Conservation (phyloP, 2,329 filamentous ascomycete species). For the Diaporthe sp. region DNA sequence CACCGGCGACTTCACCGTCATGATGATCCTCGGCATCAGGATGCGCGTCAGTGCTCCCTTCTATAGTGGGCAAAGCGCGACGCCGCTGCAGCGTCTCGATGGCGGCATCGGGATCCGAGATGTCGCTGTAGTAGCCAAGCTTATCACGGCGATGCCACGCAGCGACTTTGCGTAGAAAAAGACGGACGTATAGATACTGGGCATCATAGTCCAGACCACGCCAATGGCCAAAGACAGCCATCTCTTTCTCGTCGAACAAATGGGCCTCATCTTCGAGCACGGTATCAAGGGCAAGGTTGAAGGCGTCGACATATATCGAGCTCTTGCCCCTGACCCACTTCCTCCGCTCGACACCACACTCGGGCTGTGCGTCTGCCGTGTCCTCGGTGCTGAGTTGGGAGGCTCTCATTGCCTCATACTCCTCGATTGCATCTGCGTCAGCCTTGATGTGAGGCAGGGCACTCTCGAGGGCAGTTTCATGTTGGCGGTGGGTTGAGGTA, state of each 20-base stretch:
- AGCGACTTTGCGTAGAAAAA: slow-evolving; percentile 92
- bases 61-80: slow-evolving; percentile 54
- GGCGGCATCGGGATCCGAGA: slow-evolving; percentile 77
- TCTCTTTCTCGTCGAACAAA: slow-evolving; percentile 85
- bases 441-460: slow-evolving; percentile 75
- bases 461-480: slow-evolving; percentile 74
- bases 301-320: slow-evolving; percentile 97
- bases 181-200: slow-evolving; percentile 92
- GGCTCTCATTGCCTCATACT: slow-evolving; percentile 78
- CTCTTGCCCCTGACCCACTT: slow-evolving; percentile 81
- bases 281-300: slow-evolving; percentile 90
- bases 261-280: slow-evolving; percentile 90
- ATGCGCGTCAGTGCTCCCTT: background rate
- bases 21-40: slow-evolving; percentile 31
- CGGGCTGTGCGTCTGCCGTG: slow-evolving; percentile 57
- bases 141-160: slow-evolving; percentile 88
- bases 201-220: slow-evolving; percentile 79
- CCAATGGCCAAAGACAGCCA: slow-evolving; percentile 82
- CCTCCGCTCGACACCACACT: slow-evolving; percentile 53
- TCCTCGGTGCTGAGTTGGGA: slow-evolving; percentile 57
- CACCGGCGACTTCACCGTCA: slow-evolving; percentile 40
- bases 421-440: slow-evolving; percentile 78
- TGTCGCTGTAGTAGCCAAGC: slow-evolving; percentile 84
- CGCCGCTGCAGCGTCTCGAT: slow-evolving; percentile 71
- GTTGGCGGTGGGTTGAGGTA: slow-evolving; percentile 22